Conservation (phyloP, 768 basidiomycete species). For the Pleurotus salmoneostramineus region DNA sequence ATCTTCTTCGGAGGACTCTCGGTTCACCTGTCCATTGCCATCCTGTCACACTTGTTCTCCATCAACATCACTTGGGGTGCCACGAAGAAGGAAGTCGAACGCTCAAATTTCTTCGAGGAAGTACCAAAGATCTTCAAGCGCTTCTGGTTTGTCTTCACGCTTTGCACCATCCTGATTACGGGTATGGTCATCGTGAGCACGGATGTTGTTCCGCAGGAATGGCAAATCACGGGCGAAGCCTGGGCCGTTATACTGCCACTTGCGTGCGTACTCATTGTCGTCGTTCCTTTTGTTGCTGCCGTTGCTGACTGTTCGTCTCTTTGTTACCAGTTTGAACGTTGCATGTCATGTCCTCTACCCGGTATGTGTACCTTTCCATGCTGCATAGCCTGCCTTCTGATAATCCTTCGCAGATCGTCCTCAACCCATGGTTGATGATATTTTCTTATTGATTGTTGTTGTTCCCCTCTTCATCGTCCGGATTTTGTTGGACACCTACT, state of each 20-base stretch:
- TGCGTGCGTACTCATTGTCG: conserved; percentile 35
- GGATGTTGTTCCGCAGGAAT: conserved; percentile 54
- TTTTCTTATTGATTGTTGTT: conserved; percentile 48
- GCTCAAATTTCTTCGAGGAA: conserved; percentile 88
- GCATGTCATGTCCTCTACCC: conserved; percentile 73
- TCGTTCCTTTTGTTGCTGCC: neutral
- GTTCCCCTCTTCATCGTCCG: neutral
- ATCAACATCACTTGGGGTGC: conserved; percentile 48
- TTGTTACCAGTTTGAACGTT: conserved; percentile 46
- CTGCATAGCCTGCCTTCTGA: conserved; percentile 7
- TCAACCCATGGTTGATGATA: conserved; percentile 87
- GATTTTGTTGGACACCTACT: neutral
- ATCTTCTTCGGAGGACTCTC: conserved; percentile 78
- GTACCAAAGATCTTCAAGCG: conserved; percentile 34
- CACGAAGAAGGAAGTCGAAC: conserved; percentile 77
- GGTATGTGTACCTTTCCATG: conserved; percentile 31
- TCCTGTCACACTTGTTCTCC: conserved; percentile 67
- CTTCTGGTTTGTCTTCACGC: conserved; percentile 70
- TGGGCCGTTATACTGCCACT: conserved; percentile 78
- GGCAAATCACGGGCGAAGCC: conserved; percentile 59
- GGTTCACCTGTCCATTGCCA: conserved; percentile 64
- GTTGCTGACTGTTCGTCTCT: conserved; percentile 7
- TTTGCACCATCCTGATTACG: conserved; percentile 55
- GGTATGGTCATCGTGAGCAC: conserved; percentile 62
- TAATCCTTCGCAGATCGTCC: conserved; percentile 45